These are phyloP conservation scores for Capsicum baccatum DNA, from an alignment of 257 asterid species.

Conservation along the genomic window DNA sequence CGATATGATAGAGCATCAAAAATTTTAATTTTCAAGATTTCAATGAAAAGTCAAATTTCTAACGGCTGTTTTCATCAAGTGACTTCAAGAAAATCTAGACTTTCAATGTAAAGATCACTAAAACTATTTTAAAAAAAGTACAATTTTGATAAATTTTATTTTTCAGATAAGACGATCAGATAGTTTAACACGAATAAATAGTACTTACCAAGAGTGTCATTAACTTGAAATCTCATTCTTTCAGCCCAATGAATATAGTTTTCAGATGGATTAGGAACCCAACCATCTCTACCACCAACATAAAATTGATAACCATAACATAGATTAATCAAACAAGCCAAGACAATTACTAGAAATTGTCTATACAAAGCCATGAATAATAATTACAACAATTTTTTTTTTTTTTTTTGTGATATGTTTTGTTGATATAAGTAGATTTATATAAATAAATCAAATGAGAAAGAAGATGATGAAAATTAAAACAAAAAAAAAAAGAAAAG, in stretches of 20 bases:
- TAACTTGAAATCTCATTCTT: slow-evolving; percentile 68
- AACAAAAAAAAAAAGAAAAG: no score
- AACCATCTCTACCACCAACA: slow-evolving; percentile 69
- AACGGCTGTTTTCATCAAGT: not conserved
- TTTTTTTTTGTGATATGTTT: not conserved
- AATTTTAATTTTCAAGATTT: not conserved
- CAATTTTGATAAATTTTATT: not conserved
- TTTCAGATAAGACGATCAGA: not conserved
- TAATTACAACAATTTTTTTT: not conserved
- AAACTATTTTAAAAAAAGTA: not conserved
- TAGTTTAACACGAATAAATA: rapidly evolving
- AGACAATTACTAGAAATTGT: slow-evolving; percentile 21
- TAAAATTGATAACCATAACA: slow-evolving; percentile 47
- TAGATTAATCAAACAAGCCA: slow-evolving; percentile 32
- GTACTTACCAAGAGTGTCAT: slow-evolving; percentile 70
- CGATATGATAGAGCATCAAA: no score
- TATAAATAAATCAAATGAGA: not conserved
- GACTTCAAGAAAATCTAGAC: not conserved
- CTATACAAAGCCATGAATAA: not conserved
- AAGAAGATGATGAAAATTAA: not conserved
- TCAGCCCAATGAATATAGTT: slow-evolving; percentile 66
- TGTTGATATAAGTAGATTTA: not conserved
- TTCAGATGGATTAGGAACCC: slow-evolving; percentile 64
- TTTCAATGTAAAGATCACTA: not conserved
- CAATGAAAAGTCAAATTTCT: not conserved